Evolutionary conservation across 306 rosid genomes (phyloP).

Genomic region (Betula pendula): DNA sequence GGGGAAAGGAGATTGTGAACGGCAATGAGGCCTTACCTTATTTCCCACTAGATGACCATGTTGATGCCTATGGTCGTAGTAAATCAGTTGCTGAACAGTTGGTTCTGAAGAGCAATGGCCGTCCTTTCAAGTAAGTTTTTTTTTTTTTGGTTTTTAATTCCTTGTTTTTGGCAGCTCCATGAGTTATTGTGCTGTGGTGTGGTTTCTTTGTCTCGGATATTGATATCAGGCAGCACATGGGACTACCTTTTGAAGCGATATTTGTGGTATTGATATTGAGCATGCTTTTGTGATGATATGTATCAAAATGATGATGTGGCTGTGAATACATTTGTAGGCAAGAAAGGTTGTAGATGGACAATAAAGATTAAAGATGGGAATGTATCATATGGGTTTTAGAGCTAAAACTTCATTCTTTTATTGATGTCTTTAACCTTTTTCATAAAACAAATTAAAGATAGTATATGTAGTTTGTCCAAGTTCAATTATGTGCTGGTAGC

Average conservation of each 20-base stretch:
- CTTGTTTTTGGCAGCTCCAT: not conserved
- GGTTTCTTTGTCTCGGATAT: not conserved
- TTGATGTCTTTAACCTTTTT: no score
- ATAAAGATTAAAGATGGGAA: no score
- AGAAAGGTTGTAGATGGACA: not conserved
- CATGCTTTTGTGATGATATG: not conserved
- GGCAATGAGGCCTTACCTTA: slow-evolving; percentile 78
- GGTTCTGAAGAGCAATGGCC: slow-evolving; percentile 76
- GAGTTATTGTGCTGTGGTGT: not conserved
- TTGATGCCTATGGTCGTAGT: slow-evolving; percentile 76
- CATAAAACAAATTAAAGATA: no score
- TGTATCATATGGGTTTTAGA: no score
- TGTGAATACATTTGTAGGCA: not conserved
- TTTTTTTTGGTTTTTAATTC: not conserved
- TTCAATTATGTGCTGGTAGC: no score
- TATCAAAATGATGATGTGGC: slow-evolving; percentile 4
- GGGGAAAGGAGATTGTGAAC: slow-evolving; percentile 66
- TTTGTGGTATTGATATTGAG: not conserved
- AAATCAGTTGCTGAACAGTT: slow-evolving; percentile 93
- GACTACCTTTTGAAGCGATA: not conserved
- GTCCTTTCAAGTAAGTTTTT: slow-evolving; percentile 52
- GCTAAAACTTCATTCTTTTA: no score
- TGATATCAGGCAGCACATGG: not conserved
- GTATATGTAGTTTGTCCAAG: no score
- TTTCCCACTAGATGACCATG: slow-evolving; percentile 72